These are phyloP conservation scores for Microcos paniculata DNA, from an alignment of 345 rosid species.

Conservation along the genomic window DNA sequence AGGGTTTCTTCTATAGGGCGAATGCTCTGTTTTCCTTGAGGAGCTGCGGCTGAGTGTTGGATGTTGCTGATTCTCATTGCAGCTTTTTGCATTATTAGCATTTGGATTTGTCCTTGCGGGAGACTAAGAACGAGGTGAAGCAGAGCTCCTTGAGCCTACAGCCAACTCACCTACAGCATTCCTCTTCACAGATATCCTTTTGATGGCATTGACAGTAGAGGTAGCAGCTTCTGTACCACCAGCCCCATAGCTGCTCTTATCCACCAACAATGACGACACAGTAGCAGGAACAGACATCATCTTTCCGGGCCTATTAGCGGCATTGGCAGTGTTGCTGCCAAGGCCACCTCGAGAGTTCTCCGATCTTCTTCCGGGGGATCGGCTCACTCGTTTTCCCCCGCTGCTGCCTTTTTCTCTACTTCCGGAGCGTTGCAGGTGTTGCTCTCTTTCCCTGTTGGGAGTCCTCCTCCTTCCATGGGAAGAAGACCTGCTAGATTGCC, in stretches of 20 bases:
- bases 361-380: conserved; percentile 82
- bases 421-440: conserved; percentile 56
- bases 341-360: conserved; percentile 37
- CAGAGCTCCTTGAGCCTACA: conserved; percentile 32
- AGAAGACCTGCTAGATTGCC: conserved; percentile 44
- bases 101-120: conserved; percentile 51
- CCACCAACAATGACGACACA: no score
- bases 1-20: conserved; percentile 77
- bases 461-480: conserved; percentile 80
- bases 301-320: conserved; percentile 56
- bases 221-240: conserved; percentile 22
- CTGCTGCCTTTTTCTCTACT: conserved; percentile 54
- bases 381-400: conserved; percentile 65
- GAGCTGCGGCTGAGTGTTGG: conserved; percentile 68
- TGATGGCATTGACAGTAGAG: conserved; percentile 26
- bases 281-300: conserved; percentile 88
- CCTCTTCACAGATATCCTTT: conserved; percentile 68
- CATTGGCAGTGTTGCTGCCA: conserved; percentile 14
- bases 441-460: conserved; percentile 88
- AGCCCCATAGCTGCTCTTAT: conserved; percentile 42
- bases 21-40: conserved; percentile 79
- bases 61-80: conserved; percentile 45
- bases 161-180: conserved; percentile 39
- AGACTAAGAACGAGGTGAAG: conserved; percentile 84
- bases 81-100: not conserved